Conservation (phyloP, 2,329 filamentous ascomycete species). For the Bipolaris zeicola region DNA sequence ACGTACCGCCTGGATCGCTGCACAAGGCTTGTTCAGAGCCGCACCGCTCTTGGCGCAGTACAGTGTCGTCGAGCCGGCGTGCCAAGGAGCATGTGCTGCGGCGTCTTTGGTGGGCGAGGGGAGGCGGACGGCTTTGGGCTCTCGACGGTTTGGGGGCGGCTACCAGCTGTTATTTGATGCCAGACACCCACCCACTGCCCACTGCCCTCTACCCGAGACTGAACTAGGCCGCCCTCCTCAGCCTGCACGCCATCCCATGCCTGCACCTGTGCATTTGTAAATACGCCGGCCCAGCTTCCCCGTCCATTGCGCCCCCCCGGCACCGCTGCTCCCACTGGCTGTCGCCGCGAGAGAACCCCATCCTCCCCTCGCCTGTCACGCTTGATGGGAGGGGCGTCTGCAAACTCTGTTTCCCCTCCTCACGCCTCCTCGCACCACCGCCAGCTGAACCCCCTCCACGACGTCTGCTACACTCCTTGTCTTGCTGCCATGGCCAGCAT, state of each 20-base stretch:
- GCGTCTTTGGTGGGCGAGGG: not conserved
- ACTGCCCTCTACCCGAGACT: constrained; percentile 3
- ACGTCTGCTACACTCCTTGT: no score
- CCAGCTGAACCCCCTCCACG: not conserved
- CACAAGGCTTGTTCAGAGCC: constrained; percentile 31
- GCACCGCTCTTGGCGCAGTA: constrained; percentile 30
- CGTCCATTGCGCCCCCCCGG: no score
- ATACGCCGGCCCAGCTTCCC: not conserved
- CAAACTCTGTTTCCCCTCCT: not conserved
- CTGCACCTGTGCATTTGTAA: not conserved
- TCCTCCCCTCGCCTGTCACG: no score
- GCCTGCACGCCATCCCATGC: not conserved
- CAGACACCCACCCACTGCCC: not conserved
- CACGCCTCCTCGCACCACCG: not conserved
- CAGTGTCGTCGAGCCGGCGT: constrained; percentile 25
- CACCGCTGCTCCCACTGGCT: no score
- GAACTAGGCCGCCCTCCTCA: constrained; percentile 10
- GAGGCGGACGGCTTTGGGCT: not conserved
- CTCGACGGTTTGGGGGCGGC: not conserved
- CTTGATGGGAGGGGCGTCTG: not conserved
- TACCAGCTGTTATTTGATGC: constrained; percentile 6
- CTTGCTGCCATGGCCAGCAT: no score
- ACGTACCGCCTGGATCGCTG: constrained; percentile 36
- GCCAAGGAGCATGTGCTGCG: no score
- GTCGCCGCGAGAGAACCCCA: no score